phyloP scores from a whole-genome alignment of 2,329 filamentous ascomycete species.

The Emergomyces orientalis region DNA sequence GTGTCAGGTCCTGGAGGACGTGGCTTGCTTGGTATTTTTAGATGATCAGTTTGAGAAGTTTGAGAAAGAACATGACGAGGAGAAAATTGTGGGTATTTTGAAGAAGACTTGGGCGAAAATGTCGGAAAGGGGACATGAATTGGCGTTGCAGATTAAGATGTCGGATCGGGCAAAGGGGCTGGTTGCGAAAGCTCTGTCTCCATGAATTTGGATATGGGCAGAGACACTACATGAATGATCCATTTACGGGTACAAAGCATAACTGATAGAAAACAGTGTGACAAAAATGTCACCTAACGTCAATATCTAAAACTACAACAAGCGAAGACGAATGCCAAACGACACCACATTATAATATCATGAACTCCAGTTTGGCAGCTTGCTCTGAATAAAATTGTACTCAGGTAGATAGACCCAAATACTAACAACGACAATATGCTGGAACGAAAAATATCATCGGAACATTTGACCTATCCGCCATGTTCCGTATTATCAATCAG shows the following conservation, averaged over 20 bases:
- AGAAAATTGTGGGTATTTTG: slow-evolving; percentile 63
- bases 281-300: neutral
- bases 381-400: neutral
- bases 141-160: slow-evolving; percentile 59
- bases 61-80: slow-evolving; percentile 62
- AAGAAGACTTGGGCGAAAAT: slow-evolving; percentile 71
- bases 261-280: neutral
- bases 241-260: neutral
- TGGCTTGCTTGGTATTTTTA: slow-evolving; percentile 77
- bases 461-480: neutral
- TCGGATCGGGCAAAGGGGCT: slow-evolving; percentile 53
- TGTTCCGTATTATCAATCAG: slow-evolving; percentile 37
- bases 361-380: neutral
- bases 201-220: slow-evolving; percentile 9
- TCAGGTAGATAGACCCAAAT: neutral
- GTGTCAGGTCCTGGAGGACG: slow-evolving; percentile 70
- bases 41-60: slow-evolving; percentile 81
- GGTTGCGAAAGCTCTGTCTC: slow-evolving; percentile 54
- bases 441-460: neutral
- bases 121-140: slow-evolving; percentile 50
- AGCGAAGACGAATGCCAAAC: neutral
- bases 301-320: too few relatives aligned
- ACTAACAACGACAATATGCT: neutral
- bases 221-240: neutral
- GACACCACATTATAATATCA: neutral